A percentile compares a stretch with the other conserved stretches of the same genome.
Evolutionary conservation across 495 filamentous ascomycete genomes (phyloP).

Genomic region (Rhizodiscina lignyota): DNA sequence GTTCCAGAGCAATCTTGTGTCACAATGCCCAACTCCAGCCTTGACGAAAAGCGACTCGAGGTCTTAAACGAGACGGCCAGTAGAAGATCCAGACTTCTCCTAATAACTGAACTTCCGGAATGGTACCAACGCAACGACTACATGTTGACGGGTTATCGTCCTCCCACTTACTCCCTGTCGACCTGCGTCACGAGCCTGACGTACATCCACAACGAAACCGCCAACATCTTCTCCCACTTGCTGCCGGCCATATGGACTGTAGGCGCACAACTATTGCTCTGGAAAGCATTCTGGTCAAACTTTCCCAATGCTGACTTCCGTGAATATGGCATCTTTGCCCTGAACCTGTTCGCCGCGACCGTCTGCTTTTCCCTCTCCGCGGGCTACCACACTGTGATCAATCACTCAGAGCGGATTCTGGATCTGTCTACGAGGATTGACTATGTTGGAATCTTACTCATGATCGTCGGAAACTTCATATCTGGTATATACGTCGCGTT

Average conservation of each 20-base stretch:
- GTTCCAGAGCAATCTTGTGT: too few relatives aligned
- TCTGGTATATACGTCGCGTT: slow-evolving; percentile 81
- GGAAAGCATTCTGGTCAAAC: slow-evolving; percentile 39
- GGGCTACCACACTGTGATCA: slow-evolving; percentile 55
- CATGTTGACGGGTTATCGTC: slow-evolving; percentile 22
- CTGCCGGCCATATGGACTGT: slow-evolving; percentile 39
- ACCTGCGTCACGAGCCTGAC: slow-evolving; percentile 15
- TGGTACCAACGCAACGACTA: slow-evolving; percentile 25
- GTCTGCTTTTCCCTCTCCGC: slow-evolving; percentile 78
- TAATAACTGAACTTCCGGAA: slow-evolving; percentile 18
- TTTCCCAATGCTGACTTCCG: slow-evolving; percentile 44
- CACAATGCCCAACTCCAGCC: too few relatives aligned
- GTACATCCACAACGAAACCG: slow-evolving; percentile 71
- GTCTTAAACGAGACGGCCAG: too few relatives aligned
- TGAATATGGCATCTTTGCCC: slow-evolving; percentile 58
- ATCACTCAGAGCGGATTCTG: slow-evolving; percentile 42
- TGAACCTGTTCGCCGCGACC: slow-evolving; percentile 62
- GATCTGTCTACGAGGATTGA: slow-evolving; percentile 60
- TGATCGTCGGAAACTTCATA: slow-evolving; percentile 79
- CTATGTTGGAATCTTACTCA: slow-evolving; percentile 75
- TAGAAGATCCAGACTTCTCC: too few relatives aligned
- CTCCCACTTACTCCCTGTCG: slow-evolving; percentile 17
- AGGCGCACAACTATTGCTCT: slow-evolving; percentile 24
- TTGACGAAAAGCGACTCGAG: too few relatives aligned
- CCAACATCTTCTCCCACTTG: slow-evolving; percentile 88